Evolutionary conservation across 257 asterid genomes (phyloP).

Genomic region (Schizonepeta tenuifolia): DNA sequence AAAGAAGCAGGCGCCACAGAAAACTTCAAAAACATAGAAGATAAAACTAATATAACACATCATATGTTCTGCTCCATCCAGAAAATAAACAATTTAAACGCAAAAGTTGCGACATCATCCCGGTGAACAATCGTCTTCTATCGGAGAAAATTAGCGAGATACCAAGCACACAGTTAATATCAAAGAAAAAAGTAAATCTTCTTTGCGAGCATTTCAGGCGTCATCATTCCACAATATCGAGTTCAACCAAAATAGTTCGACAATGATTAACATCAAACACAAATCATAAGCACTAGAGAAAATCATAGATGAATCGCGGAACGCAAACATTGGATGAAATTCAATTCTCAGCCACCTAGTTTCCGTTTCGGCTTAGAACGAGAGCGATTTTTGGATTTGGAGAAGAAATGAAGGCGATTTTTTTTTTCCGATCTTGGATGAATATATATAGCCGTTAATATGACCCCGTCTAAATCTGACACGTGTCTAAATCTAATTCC

Average conservation of each 20-base stretch:
- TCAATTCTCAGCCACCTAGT: slow-evolving; percentile 23
- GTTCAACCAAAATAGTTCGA: not conserved
- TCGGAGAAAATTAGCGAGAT: no score
- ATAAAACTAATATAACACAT: not conserved
- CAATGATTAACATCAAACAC: not conserved
- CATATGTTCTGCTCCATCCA: not conserved
- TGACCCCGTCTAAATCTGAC: slow-evolving; percentile 9
- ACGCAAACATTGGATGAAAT: not conserved
- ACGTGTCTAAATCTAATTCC: slow-evolving; percentile 24
- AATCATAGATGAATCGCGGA: not conserved
- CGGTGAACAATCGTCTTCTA: not conserved
- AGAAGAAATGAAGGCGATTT: not conserved
- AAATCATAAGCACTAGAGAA: not conserved
- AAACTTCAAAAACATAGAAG: not conserved
- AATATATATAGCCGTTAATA: slow-evolving; percentile 13
- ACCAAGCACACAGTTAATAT: not conserved
- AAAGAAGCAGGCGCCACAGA: not conserved
- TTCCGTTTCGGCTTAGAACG: not conserved
- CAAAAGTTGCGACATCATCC: not conserved
- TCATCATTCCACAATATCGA: not conserved
- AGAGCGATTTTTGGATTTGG: not conserved
- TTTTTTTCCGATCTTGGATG: not conserved
- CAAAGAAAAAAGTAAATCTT: not conserved
- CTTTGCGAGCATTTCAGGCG: not conserved
- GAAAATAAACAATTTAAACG: not conserved